These are phyloP conservation scores for Chrysosporium keratinophilum DNA, from an alignment of 2,329 filamentous ascomycete genomes.

Conservation along the genomic window DNA sequence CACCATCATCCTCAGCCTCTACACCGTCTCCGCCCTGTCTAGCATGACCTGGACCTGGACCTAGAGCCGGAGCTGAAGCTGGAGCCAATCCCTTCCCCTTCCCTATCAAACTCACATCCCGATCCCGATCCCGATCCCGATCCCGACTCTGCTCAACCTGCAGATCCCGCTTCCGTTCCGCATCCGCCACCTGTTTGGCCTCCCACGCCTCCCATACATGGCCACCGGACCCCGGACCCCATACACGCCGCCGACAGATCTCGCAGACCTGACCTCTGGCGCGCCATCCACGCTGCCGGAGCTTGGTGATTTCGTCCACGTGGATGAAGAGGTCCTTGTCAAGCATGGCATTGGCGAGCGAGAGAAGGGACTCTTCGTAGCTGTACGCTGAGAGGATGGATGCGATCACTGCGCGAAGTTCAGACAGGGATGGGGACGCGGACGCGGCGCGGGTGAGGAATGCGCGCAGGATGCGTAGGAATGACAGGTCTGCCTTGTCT, in stretches of 20 bases:
- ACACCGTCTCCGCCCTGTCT: not conserved
- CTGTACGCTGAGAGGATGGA: constrained; percentile 93
- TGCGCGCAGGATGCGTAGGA: constrained; percentile 76
- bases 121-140: constrained; percentile 25
- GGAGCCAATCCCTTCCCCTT: constrained; percentile 33
- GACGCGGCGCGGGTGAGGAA: constrained; percentile 76
- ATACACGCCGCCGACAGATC: constrained; percentile 67
- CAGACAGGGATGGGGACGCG: constrained; percentile 73
- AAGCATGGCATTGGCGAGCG: constrained; percentile 73
- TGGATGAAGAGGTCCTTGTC: constrained; percentile 81
- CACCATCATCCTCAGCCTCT: constrained; percentile 7
- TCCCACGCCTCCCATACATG: constrained; percentile 78
- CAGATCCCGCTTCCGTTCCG: constrained; percentile 24
- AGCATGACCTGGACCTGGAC: constrained; percentile 5
- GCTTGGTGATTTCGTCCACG: constrained; percentile 61
- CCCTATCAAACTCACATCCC: constrained; percentile 21
- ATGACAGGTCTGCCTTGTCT: constrained; percentile 54
- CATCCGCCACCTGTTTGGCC: constrained; percentile 37
- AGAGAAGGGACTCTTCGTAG: constrained; percentile 83
- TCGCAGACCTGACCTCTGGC: constrained; percentile 81
- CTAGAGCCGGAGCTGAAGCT: constrained; percentile 6
- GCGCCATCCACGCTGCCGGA: constrained; percentile 79
- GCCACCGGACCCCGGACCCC: constrained; percentile 75
- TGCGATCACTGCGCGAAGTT: constrained; percentile 70
- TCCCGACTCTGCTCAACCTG: constrained; percentile 24